Conservation (phyloP, 805 yeast genomes). For the Starmerella bacillaris region DNA sequence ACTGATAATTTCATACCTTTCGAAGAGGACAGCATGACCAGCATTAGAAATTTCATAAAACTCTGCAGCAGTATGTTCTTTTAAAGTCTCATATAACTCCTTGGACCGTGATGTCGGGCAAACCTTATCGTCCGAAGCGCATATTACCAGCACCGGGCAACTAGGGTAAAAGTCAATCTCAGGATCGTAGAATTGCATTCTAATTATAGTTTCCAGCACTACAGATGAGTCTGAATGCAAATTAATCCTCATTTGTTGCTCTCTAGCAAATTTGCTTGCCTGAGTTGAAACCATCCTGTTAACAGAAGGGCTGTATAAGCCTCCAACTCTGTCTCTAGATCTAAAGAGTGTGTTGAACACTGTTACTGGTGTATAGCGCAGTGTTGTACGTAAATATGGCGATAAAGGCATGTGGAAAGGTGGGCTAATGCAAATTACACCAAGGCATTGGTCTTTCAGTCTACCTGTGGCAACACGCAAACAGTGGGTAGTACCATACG, state of each 20-base stretch:
- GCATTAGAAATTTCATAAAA: slow-evolving; percentile 24
- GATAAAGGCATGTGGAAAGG: slow-evolving; percentile 16
- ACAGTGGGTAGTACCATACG: slow-evolving; percentile 49
- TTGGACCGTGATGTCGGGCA: slow-evolving; percentile 32
- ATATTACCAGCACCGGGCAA: slow-evolving; percentile 36
- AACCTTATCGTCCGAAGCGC: slow-evolving; percentile 40
- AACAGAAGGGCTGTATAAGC: slow-evolving; percentile 44
- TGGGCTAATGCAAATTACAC: slow-evolving; percentile 23
- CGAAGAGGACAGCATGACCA: slow-evolving; percentile 48
- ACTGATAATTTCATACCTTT: slow-evolving; percentile 44
- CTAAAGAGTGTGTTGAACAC: slow-evolving; percentile 37
- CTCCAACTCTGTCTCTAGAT: slow-evolving; percentile 42
- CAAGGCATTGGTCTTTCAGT: slow-evolving; percentile 17
- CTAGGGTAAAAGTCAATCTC: slow-evolving; percentile 29
- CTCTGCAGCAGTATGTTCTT: not conserved
- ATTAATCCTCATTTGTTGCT: slow-evolving; percentile 54
- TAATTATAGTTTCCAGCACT: slow-evolving; percentile 36
- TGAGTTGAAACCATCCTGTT: slow-evolving; percentile 30
- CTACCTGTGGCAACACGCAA: slow-evolving; percentile 13
- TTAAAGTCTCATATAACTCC: slow-evolving; percentile 5
- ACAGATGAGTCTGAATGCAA: slow-evolving; percentile 39
- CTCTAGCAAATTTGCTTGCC: slow-evolving; percentile 27
- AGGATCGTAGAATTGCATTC: slow-evolving; percentile 29
- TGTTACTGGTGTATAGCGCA: slow-evolving; percentile 3
- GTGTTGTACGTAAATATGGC: not conserved